These are phyloP conservation scores for Sclerotinia sclerotiorum DNA, from an alignment of 2,329 filamentous ascomycete species.

Conservation along the genomic window DNA sequence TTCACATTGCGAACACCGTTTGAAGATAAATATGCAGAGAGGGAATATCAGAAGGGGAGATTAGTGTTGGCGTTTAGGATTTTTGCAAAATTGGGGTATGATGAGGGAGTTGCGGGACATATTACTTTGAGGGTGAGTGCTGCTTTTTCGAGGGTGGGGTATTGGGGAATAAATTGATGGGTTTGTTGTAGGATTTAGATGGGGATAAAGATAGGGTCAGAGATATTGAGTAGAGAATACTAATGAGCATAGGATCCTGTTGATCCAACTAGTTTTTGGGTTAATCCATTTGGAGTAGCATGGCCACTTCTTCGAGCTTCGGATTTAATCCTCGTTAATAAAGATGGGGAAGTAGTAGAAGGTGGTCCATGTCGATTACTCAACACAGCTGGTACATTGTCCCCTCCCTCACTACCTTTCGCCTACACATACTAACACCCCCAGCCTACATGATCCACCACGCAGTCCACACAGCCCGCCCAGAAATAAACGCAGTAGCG, in stretches of 20 bases:
- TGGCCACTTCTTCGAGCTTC: conserved; percentile 55
- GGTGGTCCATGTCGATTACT: conserved; percentile 49
- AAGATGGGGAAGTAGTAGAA: conserved; percentile 60
- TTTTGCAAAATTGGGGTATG: conserved; percentile 48
- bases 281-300: conserved; percentile 41
- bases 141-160: background rate
- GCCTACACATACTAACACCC: background rate
- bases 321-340: conserved; percentile 66
- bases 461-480: conserved; percentile 57
- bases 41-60: conserved; percentile 44
- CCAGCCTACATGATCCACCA: conserved; percentile 59
- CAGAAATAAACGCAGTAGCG: conserved; percentile 58
- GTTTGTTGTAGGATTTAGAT: background rate
- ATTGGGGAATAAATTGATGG: background rate
- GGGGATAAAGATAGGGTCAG: background rate
- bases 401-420: too few relatives aligned
- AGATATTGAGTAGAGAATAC: background rate
- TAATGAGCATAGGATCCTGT: conserved; percentile 38
- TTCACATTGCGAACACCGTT: conserved; percentile 30
- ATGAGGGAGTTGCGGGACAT: conserved; percentile 50
- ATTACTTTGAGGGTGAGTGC: conserved; percentile 43
- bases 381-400: conserved; percentile 37
- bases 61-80: conserved; percentile 50
- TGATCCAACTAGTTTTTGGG: conserved; percentile 41
- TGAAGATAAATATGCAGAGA: conserved; percentile 40